Base-by-base conservation (phyloP, 345 rosid species). In the Lepidium sativum region DNA sequence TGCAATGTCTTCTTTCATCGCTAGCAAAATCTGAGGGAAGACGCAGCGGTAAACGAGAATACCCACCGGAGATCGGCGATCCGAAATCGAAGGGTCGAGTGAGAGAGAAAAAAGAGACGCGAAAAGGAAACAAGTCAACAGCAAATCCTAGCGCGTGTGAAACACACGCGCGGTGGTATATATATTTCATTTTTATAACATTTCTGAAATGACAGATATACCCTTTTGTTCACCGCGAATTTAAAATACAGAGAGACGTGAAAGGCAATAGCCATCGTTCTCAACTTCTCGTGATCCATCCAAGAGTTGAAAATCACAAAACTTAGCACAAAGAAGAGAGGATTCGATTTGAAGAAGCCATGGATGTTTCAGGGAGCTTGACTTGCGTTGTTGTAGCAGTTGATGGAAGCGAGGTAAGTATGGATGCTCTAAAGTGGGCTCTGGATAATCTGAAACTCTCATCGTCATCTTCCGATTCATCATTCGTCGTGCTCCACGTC, bases 321-420 rank as follows among this genome's bases (percentile, higher is more conserved):
- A 48, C 9, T 40, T 44, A 42, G 21, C n/a, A 2, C 16, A 34
- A 38, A 48, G 21, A 25, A 65, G 44, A 31, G 42, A 62, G 62
- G 55, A 37, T 29, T 10, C 23, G 6, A 56, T 16, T 48, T 17
- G 41, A 53, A 65, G 13, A 53, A 60, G 55, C 23, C 70, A 75
- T 69, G 69, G 73, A 74, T 61, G 8, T 85, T 67, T 8, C 86
- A 16, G 80, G 87, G 8, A 80, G 86, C 50, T 70, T 89, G 51
- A 80, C 77, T 25, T 76, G 82, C 73, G 96, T 89, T 71, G 73
- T 87, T 51, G 81, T 89, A 33, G 82, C 95, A 45, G 96, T 89
- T 3, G 96, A 89, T 74, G 92, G 97, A 73, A 87, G 84, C 80
- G 90, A 94, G 60, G 85, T 85, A 77, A 89, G 99, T 81, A 87